phyloP scores from a whole-genome alignment of 306 rosid genomes.

The Cucurbita pepo region DNA sequence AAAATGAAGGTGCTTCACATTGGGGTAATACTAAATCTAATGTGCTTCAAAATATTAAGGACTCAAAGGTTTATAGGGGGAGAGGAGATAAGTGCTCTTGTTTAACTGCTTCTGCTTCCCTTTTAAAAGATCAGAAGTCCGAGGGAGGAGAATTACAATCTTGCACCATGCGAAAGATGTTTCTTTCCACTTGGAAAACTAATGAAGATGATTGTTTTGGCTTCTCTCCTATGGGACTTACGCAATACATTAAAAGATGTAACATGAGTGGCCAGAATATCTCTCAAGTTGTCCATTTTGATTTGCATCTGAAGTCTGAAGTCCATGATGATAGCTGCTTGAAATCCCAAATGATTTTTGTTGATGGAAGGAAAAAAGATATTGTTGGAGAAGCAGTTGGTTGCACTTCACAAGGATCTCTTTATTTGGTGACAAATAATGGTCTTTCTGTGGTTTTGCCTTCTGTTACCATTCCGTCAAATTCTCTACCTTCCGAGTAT shows the following conservation, averaged over 20 bases:
- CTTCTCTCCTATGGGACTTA: slow-evolving; percentile 75
- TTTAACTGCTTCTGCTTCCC: slow-evolving; percentile 35
- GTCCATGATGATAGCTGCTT: slow-evolving; percentile 47
- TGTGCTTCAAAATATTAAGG: slow-evolving; percentile 17
- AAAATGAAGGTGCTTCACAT: slow-evolving; percentile 14
- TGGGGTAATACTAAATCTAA: slow-evolving; percentile 17
- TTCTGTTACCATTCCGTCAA: slow-evolving; percentile 45
- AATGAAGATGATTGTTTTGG: slow-evolving; percentile 44
- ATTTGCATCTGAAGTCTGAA: slow-evolving; percentile 36
- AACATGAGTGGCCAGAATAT: slow-evolving; percentile 20
- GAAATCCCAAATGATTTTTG: slow-evolving; percentile 21
- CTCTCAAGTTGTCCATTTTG: slow-evolving; percentile 50
- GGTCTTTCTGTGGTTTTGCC: slow-evolving; percentile 77
- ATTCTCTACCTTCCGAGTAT: slow-evolving; percentile 48
- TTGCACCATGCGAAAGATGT: slow-evolving; percentile 40
- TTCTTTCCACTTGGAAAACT: slow-evolving; percentile 44
- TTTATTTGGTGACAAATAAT: slow-evolving; percentile 63
- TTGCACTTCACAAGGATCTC: slow-evolving; percentile 63
- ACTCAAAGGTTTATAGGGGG: slow-evolving; percentile 17
- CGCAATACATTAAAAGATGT: slow-evolving; percentile 39
- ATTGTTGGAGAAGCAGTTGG: slow-evolving; percentile 68
- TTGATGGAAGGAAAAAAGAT: slow-evolving; percentile 35
- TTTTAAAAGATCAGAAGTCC: slow-evolving; percentile 21
- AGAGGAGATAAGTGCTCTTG: slow-evolving; percentile 18
- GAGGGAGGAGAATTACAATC: slow-evolving; percentile 26